Conservation (phyloP, 345 rosid species). For the Sisymbrium irio region DNA sequence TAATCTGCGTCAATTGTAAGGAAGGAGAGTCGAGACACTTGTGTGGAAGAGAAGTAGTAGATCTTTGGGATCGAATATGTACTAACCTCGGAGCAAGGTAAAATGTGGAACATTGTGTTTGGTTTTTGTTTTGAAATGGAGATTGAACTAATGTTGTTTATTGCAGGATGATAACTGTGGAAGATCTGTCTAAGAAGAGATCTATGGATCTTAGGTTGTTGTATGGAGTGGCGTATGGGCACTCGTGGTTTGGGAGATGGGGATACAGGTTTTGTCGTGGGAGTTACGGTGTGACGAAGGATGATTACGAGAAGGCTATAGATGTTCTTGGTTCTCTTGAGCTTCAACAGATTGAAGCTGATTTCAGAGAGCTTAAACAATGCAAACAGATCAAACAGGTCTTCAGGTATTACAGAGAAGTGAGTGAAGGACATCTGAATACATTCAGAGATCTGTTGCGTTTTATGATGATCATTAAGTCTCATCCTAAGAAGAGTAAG, state of each 20-base stretch:
- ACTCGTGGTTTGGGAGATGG: slow-evolving; percentile 92
- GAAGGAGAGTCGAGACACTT: slow-evolving; percentile 76
- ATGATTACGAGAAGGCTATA: slow-evolving; percentile 53
- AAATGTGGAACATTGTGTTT: background rate
- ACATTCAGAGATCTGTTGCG: slow-evolving; percentile 69
- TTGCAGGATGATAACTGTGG: slow-evolving; percentile 65
- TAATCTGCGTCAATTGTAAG: slow-evolving; percentile 71
- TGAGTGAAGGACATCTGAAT: slow-evolving; percentile 60
- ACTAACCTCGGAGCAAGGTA: slow-evolving; percentile 57
- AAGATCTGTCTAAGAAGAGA: slow-evolving; percentile 69
- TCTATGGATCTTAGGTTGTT: slow-evolving; percentile 71
- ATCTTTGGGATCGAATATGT: slow-evolving; percentile 86
- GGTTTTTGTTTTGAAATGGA: background rate
- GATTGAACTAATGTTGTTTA: slow-evolving; percentile 2
- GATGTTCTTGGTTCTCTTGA: slow-evolving; percentile 62
- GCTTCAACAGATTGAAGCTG: slow-evolving; percentile 48
- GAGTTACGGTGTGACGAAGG: slow-evolving; percentile 71
- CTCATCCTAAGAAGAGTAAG: slow-evolving; percentile 42
- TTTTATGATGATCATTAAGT: slow-evolving; percentile 65
- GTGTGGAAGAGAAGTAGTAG: slow-evolving; percentile 71
- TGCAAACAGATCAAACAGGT: slow-evolving; percentile 44
- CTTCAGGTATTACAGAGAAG: slow-evolving; percentile 47
- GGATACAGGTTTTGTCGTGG: slow-evolving; percentile 73
- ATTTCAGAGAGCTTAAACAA: slow-evolving; percentile 36
- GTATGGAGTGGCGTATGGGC: slow-evolving; percentile 81